These are phyloP conservation scores for Xylaria palmicola DNA, from an alignment of 495 filamentous ascomycete genomes.

Conservation along the genomic window DNA sequence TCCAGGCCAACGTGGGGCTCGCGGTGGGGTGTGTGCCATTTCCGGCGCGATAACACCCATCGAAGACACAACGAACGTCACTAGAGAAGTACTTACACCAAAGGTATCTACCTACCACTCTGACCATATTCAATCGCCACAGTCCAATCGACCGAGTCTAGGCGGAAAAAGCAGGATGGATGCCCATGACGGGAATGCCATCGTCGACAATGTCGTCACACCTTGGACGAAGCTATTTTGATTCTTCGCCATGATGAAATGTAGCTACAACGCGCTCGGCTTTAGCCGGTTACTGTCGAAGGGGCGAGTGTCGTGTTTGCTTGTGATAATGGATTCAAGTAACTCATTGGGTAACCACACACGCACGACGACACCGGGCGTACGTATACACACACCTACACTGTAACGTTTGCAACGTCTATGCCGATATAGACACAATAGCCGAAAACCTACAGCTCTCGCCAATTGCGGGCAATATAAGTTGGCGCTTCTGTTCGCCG, in stretches of 20 bases:
- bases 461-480: too few relatives aligned
- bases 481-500: not conserved
- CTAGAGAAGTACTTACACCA: too few relatives aligned
- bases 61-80: too few relatives aligned
- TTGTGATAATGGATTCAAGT: not conserved
- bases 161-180: too few relatives aligned
- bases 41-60: too few relatives aligned
- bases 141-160: not conserved
- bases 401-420: too few relatives aligned
- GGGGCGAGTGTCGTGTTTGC: not conserved
- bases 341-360: not conserved
- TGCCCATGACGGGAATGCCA: not conserved
- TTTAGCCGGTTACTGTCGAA: not conserved
- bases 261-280: not conserved
- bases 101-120: not conserved
- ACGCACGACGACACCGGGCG: not conserved
- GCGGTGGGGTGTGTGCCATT: not conserved
- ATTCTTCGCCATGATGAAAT: not conserved
- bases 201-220: constrained; percentile 4
- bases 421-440: too few relatives aligned
- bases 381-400: too few relatives aligned
- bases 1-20: not conserved
- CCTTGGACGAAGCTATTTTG: not conserved
- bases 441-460: too few relatives aligned
- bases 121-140: not conserved